phyloP scores from a whole-genome alignment of 495 filamentous ascomycete species.

The Tuber borchii region DNA sequence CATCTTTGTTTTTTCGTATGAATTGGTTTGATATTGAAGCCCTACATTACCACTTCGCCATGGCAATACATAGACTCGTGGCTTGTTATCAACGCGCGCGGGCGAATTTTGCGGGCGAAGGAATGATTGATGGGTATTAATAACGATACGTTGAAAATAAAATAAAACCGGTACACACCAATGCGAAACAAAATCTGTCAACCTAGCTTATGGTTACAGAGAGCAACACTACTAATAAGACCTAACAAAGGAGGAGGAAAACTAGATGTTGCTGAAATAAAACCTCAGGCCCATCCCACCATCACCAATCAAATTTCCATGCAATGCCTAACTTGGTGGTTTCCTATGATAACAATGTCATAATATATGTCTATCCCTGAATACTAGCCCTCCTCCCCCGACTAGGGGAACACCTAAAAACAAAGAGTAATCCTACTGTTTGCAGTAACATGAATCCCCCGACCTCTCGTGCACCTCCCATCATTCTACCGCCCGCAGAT shows the following conservation, averaged over 20 bases:
- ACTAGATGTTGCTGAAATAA: not conserved
- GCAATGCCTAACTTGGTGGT: not conserved
- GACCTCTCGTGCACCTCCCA: not conserved
- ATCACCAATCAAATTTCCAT: not conserved
- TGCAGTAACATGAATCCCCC: constrained; percentile 28
- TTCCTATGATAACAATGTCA: not conserved
- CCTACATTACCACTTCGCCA: not conserved
- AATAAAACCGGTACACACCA: not conserved
- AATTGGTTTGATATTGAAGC: not conserved
- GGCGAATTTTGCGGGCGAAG: not conserved
- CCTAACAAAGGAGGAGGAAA: not conserved
- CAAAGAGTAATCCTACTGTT: not conserved
- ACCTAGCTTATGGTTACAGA: not conserved
- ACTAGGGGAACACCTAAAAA: not conserved
- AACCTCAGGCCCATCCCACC: not conserved
- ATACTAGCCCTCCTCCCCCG: not conserved
- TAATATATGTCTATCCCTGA: not conserved
- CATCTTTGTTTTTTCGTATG: not conserved
- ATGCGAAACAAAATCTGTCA: not conserved
- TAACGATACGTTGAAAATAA: not conserved
- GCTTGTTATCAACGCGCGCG: not conserved
- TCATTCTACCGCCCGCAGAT: too few relatives aligned
- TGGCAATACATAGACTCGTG: not conserved
- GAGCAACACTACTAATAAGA: not conserved
- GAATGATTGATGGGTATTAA: not conserved